A percentile compares a stretch with the other conserved stretches of the same genome.
phyloP scores from a whole-genome alignment of 768 basidiomycete genomes.

The Russula abietina region DNA sequence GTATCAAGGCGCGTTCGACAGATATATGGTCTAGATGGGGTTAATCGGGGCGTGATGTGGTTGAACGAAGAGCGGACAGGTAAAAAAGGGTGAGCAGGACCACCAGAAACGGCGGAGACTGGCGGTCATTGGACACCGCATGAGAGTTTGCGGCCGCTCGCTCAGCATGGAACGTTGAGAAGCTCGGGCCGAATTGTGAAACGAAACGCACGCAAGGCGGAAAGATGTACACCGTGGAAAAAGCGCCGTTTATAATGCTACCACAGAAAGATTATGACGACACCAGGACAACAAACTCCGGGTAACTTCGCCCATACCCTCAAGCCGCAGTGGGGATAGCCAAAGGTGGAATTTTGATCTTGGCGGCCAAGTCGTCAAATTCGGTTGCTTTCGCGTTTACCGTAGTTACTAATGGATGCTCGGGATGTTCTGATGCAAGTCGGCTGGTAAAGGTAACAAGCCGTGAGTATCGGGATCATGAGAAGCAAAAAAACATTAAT shows the following conservation, averaged over 20 bases:
- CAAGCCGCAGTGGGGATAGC: constrained; percentile 31
- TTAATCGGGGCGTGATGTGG: not conserved
- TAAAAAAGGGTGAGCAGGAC: not conserved
- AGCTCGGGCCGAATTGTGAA: constrained; percentile 7
- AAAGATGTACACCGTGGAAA: not conserved
- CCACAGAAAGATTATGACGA: not conserved
- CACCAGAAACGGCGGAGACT: not conserved
- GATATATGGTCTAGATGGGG: not conserved
- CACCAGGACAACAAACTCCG: constrained; percentile 9
- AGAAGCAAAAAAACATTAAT: constrained; percentile 3
- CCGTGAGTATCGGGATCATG: constrained; percentile 18
- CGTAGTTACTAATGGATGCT: constrained; percentile 64
- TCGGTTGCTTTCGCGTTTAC: constrained; percentile 51
- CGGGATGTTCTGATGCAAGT: constrained; percentile 47
- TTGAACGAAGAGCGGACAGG: not conserved
- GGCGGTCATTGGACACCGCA: not conserved
- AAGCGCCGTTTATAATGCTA: not conserved
- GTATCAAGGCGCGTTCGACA: not conserved
- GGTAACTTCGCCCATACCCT: not conserved
- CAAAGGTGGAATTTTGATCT: constrained; percentile 54
- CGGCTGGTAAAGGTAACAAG: constrained; percentile 32
- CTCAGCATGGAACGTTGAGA: constrained; percentile 3
- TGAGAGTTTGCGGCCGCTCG: constrained; percentile 4
- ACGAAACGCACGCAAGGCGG: not conserved
- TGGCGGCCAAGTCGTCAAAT: constrained; percentile 59